Base-by-base conservation (phyloP, 2,329 filamentous ascomycete species). In the Zasmidium citrigriseum region DNA sequence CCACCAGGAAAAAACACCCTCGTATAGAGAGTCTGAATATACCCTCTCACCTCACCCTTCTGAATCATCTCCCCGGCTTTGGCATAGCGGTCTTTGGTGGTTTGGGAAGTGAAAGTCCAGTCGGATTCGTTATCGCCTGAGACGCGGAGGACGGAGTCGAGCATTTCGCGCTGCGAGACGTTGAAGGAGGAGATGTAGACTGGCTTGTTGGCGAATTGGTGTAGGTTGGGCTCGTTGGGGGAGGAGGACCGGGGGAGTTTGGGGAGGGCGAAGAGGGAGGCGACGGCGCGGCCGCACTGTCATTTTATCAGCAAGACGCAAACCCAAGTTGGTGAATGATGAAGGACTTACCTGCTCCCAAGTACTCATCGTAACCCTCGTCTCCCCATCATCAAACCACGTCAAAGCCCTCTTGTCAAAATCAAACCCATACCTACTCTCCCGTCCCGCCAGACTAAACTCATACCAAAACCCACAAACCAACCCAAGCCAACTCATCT, bases 101-200 rank as follows among this genome's bases (percentile, higher is more conserved):
- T 64, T 70, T 86, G 80, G 5, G 78, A 70, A 1, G 67, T 75
- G 54, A 89, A 78, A 2, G 68, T 78, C 87, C 87, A 90, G 66
- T 89, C 86, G 0, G 71, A 72, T 27, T 86, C 82, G 1, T 73
- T 81, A 0, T 82, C 84, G 0, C 80, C 80, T 0, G 82, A 81
- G 4, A 86, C 85, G 0, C 81, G 80, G 66, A 86, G 78, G 16
- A 87, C 71, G 14, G 80, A 81, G 41, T 82, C 80, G 56, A 89
- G 78, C 76, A 89, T 89, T 11, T 89, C 86, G 7, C 78, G 77
- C 70, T 90, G 88, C 57, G 73, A 83, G 59, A 86, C 64, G 12
- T 73, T 68, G 73, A 88, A 89, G 62, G 82, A 85, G 5, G 75
- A 77, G 10, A 87, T 64, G 64, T 79, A 83, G 1, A 87, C 66